Evolutionary conservation across 2,329 filamentous ascomycete genomes (phyloP), one percentile per base, ranked within the genome.

Genomic region (Sclerotinia sclerotiorum): DNA sequence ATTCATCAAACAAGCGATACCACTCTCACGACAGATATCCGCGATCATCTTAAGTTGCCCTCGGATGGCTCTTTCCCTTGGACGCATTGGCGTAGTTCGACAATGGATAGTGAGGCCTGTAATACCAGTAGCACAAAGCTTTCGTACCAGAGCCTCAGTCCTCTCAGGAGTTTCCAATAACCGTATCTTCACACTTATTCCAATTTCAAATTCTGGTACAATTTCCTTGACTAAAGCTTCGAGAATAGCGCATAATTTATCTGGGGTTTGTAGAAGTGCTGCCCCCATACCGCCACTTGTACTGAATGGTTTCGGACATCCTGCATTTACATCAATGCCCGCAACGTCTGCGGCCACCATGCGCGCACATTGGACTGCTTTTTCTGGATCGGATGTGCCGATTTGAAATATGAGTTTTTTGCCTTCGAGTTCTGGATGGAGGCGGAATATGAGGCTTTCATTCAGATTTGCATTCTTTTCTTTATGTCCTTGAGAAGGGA

Each of bases 221-320:
- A 98, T 90, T 72, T 94, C 86, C 69, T 86, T 83, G 2, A 98
- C 94, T 13, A 99, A 83, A 0, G 92, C 89, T 70, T 90, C 88
- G 10, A 99, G 84, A 72, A 99, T 99, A 0, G 89, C 85, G 74
- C 89, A 90, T 0, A 99, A 85, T 75, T 87, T 88, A 72, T 98
- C 94, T 0, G 95, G 94, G 0, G 90, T 94, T 73, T 87, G 87
- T 21, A 99, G 85, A 27, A 99, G 85, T 1, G 94, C 94, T 0
- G 95, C 95, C 61, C 95, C 95, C 95, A 99, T 99, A 61, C 95
- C 95, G 70, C 93, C 93, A 71, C 86, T 87, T 2, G 94, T 97
- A 76, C 92, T 97, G 80, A 99, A 99, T 0, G 94, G 92, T 80
- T 99, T 99, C 0, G 95, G 95, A 77, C 95, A 99, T n/a, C 95